Conservation (phyloP, 768 basidiomycete genomes). For the Boletus reticulatus region DNA sequence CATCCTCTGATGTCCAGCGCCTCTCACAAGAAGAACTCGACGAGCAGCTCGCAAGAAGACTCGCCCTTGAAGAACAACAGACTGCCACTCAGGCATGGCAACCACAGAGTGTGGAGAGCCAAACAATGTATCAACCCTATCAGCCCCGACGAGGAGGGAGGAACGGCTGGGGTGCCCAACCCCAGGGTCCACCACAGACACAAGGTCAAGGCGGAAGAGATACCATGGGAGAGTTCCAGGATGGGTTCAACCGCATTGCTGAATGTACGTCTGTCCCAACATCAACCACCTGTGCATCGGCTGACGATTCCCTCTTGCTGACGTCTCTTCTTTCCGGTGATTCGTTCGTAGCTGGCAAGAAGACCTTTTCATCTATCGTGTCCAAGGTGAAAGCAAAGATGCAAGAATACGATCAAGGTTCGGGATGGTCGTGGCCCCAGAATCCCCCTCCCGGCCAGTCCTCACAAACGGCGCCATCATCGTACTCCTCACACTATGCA, state of each 20-base stretch:
- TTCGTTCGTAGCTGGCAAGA: conserved; percentile 61
- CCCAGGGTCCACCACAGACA: conserved; percentile 7
- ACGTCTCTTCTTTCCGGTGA: neutral
- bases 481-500: neutral
- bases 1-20: conserved; percentile 27
- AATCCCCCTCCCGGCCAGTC: neutral
- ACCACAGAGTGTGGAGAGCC: conserved; percentile 6
- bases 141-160: conserved; percentile 18
- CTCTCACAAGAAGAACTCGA: conserved; percentile 67
- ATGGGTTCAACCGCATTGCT: conserved; percentile 73
- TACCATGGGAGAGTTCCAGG: conserved; percentile 65
- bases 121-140: conserved; percentile 24
- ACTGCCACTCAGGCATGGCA: conserved; percentile 22
- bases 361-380: conserved; percentile 68
- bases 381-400: conserved; percentile 83
- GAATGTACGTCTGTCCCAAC: conserved; percentile 53
- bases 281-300: neutral
- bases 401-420: conserved; percentile 67
- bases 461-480: neutral
- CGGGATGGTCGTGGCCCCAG: conserved; percentile 20
- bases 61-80: conserved; percentile 61
- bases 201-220: conserved; percentile 36
- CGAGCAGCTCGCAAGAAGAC: conserved; percentile 72
- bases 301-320: neutral
- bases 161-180: neutral